Evolutionary conservation across 75 land plant genomes (phyloP).

Genomic region (Cupressus sempervirens): DNA sequence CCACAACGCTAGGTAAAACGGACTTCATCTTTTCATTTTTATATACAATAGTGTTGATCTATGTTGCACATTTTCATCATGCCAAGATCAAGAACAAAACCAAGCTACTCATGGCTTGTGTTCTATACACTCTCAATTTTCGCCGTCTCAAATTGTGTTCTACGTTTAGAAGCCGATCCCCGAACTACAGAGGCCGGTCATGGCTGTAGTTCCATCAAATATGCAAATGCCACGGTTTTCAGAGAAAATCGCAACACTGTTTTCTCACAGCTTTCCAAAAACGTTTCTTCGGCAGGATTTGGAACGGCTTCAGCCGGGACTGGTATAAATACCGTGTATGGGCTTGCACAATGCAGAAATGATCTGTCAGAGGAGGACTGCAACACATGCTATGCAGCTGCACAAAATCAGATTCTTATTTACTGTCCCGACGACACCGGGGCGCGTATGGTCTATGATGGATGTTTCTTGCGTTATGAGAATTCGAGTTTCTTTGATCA

Average conservation of each 20-base stretch:
- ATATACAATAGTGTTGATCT: too few species aligned
- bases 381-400: not conserved
- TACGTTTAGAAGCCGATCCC: not conserved
- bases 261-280: not conserved
- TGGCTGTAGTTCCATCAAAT: not conserved
- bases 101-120: not conserved
- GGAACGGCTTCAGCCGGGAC: not conserved
- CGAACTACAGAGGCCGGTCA: not conserved
- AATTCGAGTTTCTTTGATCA: slow-evolving; percentile 28
- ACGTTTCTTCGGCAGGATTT: not conserved
- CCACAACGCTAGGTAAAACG: too few species aligned
- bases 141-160: not conserved
- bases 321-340: not conserved
- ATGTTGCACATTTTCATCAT: too few species aligned
- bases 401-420: not conserved
- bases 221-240: not conserved
- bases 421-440: not conserved
- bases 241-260: not conserved
- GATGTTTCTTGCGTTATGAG: slow-evolving; percentile 36
- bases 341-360: not conserved
- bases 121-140: too few species aligned
- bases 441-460: slow-evolving; percentile 23
- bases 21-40: too few species aligned
- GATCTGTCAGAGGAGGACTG: not conserved
- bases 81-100: not conserved